Percentiles rank a stretch among this genome's conserved stretches.
Conservation (phyloP, 352 stramenopile genomes). For the Lagenidium giganteum region DNA sequence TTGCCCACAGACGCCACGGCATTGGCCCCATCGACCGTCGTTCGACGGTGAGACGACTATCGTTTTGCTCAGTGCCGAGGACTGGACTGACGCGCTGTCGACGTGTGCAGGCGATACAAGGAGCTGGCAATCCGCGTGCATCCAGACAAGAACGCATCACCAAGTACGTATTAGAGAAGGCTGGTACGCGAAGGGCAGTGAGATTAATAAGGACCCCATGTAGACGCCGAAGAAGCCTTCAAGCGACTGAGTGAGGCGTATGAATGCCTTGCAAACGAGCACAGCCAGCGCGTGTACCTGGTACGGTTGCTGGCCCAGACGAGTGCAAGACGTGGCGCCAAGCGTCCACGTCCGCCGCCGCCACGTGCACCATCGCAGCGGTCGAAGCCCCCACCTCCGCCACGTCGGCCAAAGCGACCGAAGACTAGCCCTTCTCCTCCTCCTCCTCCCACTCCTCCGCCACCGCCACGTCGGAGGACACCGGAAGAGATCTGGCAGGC, state of each 20-base stretch:
- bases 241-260: constrained; percentile 75
- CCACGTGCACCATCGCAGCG: not conserved
- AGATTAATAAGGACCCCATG: not conserved
- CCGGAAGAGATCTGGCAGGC: constrained; percentile 62
- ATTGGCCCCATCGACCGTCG: not conserved
- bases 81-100: not conserved
- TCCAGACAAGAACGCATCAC: constrained; percentile 26
- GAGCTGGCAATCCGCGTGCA: constrained; percentile 22
- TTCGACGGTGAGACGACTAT: constrained; percentile 6
- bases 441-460: not conserved
- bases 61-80: not conserved
- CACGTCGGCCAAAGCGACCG: constrained; percentile 11
- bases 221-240: constrained; percentile 72
- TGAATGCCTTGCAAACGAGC: constrained; percentile 56
- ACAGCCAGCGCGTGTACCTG: constrained; percentile 47
- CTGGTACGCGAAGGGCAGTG: not conserved
- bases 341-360: constrained; percentile 1
- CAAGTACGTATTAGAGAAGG: constrained; percentile 16
- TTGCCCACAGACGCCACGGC: not conserved
- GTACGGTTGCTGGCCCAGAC: constrained; percentile 15
- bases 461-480: constrained; percentile 27
- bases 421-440: constrained; percentile 6
- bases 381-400: not conserved
- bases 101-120: constrained; percentile 26
- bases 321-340: not conserved